Conservation (phyloP, 306 rosid species). For the Potentilla sterilis region DNA sequence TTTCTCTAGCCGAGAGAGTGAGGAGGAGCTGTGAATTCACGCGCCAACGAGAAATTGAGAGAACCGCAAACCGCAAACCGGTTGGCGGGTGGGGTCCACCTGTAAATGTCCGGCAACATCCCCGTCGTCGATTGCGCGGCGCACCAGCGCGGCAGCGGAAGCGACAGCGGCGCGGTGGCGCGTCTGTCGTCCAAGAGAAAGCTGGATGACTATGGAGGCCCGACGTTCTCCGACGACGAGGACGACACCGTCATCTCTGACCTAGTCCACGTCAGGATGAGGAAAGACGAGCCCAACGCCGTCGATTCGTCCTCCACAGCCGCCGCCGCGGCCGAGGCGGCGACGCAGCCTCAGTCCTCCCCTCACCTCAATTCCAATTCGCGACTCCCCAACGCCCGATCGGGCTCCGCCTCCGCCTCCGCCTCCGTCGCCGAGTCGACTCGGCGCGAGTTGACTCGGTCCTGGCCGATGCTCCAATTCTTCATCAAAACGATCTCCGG, state of each 20-base stretch:
- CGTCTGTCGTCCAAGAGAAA: conserved; percentile 67
- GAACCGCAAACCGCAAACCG: conserved; percentile 2
- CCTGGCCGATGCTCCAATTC: conserved; percentile 45
- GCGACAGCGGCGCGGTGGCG: conserved; percentile 8
- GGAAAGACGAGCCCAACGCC: conserved; percentile 53
- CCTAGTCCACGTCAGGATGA: conserved; percentile 63
- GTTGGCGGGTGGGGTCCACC: conserved; percentile 41
- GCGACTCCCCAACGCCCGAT: conserved; percentile 36
- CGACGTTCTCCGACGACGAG: conserved; percentile 43
- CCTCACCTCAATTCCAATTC: conserved; percentile 26
- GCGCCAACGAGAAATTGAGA: not conserved
- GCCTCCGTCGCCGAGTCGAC: conserved; percentile 20
- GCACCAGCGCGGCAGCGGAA: conserved; percentile 34
- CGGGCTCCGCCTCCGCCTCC: not conserved
- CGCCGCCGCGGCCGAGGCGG: not conserved
- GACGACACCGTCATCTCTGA: conserved; percentile 42
- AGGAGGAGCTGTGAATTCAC: too few species aligned
- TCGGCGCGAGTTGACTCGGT: conserved; percentile 20
- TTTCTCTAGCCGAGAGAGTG: not conserved
- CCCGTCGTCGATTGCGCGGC: conserved; percentile 46
- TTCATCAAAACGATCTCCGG: conserved; percentile 55
- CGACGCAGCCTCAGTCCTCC: not conserved
- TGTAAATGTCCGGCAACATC: conserved; percentile 65
- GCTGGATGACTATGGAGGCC: conserved; percentile 54
- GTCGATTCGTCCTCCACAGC: conserved; percentile 34